Base-by-base conservation (phyloP, 495 filamentous ascomycete species). In the Podospora australis region DNA sequence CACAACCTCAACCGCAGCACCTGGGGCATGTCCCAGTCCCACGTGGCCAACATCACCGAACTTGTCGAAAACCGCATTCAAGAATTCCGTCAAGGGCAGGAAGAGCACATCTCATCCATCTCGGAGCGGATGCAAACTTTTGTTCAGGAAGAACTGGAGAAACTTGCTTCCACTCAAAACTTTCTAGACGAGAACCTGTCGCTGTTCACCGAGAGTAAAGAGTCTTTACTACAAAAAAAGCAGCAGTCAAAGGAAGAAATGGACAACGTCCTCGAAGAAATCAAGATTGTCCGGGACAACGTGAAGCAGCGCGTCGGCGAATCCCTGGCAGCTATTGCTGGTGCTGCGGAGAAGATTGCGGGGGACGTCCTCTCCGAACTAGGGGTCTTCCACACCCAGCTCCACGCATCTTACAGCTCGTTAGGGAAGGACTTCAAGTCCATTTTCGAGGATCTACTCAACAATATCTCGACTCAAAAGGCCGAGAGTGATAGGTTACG, bases 331-430 rank as follows among this genome's bases (percentile, higher is more conserved):
- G 83, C 88, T 6, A 78, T 98, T 2, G 88, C 90, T 1, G 77
- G 74, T 22, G 91, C 90, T 9, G 91, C 92, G 6, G 86, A 87
- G 62, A 79, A 81, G 14, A 97, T 97, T 47, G 87, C 88, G 0
- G 83, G 83, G 19, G 90, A 92, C 56, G 90, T 98, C n/a, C 82
- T 95, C 39, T 83, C 78, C 43, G 91, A 97, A 63, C 74, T 97
- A 28, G 73, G 80, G 7, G 75, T 76, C 16, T 96, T 96, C 49
- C 88, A 96, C 55, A 78, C 70, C 46, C 83, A 90, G 73, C 75
- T 98, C 32, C 87, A 95, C 56, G 57, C 72, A 7, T 97, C 94
- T 1, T 97, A 95, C 67, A 84, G 81, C 54, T 79, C 78, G n/a
- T 76, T 97, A 2, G 89, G 89, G n/a, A 83, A 80, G 41, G 88